Evolutionary conservation across 1,284 basidiomycete genomes (phyloP), one percentile per base, ranked within the genome.

Genomic region (Calocybe gambosa): DNA sequence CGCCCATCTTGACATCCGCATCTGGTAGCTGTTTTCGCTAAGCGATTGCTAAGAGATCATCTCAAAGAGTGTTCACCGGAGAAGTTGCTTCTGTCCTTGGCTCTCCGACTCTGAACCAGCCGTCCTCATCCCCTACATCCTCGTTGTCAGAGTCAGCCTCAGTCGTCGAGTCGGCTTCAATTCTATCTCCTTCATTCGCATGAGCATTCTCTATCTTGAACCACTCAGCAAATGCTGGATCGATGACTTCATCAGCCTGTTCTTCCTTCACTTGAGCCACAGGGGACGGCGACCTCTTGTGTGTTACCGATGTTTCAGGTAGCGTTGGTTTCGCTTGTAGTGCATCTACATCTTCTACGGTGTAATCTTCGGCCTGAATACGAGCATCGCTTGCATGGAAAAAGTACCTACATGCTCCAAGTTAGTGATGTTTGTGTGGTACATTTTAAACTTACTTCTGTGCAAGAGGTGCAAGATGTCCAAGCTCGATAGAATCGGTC

Each of bases 61-160:
- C 15, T 34, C 31, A 16, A 13, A 16, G 19, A 18, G 1, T 34
- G 13, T 41, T 26, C 33, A 52, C 49, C 15, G 43, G 50, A 6
- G 52, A 47, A 28, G 49, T 38, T 10, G 58, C 51, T 33, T 47
- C 51, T 45, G 50, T n/a, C 28, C 45, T 39, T 2, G 46, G 34
- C 34, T 50, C 43, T 25, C 61, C 59, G 33, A 70, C 58, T 39
- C 64, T 56, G 33, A 71, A 57, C 73, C 72, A 74, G 36, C 77
- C 74, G 46, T 64, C 67, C 26, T 60, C 57, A 16, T 62, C 58
- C 13, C 59, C 66, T 2, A 74, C 66, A 50, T 84, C 82, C 21
- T 70, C 77, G 50, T 85, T 80, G 49, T 82, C 76, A 10, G 85
- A 86, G 58, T 87, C 85, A 8, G 73, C 72, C 46, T 84, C 85